Evolutionary conservation across 768 basidiomycete genomes (phyloP).

Genomic region (Amylocystis lapponica): DNA sequence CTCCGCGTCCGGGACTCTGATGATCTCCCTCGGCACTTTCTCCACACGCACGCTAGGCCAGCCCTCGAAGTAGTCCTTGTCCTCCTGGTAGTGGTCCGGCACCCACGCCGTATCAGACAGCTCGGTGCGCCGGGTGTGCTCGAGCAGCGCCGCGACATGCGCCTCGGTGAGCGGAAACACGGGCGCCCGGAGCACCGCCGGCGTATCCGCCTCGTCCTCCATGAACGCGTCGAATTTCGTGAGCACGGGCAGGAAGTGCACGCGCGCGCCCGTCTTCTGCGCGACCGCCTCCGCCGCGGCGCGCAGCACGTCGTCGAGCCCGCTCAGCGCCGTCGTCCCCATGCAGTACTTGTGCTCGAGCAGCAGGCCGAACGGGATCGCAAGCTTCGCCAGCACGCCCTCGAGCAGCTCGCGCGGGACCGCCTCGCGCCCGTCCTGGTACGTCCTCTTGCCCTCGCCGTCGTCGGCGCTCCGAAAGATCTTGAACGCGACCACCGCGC

Average conservation of each 20-base stretch:
- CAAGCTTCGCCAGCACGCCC: slow-evolving; percentile 7
- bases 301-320: slow-evolving; percentile 18
- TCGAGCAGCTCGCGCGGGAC: too few relatives aligned
- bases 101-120: not conserved
- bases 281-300: slow-evolving; percentile 3
- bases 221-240: not conserved
- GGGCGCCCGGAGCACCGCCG: not conserved
- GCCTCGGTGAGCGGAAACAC: slow-evolving; percentile 20
- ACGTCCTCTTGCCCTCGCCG: slow-evolving; percentile 3
- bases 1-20: not conserved
- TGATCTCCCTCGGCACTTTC: not conserved
- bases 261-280: slow-evolving; percentile 5
- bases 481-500: slow-evolving; percentile 28
- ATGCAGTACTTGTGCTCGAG: slow-evolving; percentile 23
- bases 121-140: too few relatives aligned
- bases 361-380: slow-evolving; percentile 20
- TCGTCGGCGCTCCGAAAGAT: slow-evolving; percentile 22
- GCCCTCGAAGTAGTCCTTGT: not conserved
- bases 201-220: not conserved
- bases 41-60: not conserved
- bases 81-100: not conserved
- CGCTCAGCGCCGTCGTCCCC: slow-evolving; percentile 19
- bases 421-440: too few relatives aligned
- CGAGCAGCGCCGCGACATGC: slow-evolving; percentile 12
- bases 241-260: slow-evolving; percentile 18